These are phyloP conservation scores for Plasmodium vinckei DNA, from an alignment of 169 alveolate genomes.

Conservation along the genomic window DNA sequence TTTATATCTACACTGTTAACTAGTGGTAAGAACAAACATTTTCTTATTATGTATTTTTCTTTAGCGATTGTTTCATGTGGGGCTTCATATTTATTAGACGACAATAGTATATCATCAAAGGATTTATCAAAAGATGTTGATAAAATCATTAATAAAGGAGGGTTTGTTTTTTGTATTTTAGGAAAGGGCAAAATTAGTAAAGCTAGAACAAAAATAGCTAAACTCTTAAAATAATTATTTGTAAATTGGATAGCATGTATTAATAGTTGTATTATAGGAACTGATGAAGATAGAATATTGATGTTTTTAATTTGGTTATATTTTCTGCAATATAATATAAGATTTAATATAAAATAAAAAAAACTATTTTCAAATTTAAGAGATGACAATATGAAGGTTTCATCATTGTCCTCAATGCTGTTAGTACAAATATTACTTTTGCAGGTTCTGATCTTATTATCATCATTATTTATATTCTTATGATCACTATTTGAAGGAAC, in stretches of 20 bases:
- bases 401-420: neutral
- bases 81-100: slow-evolving; percentile 8
- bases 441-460: neutral
- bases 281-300: slow-evolving; percentile 54
- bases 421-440: neutral
- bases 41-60: slow-evolving; percentile 62
- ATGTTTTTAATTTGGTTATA: slow-evolving; percentile 61
- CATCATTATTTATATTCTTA: slow-evolving; percentile 4
- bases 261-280: slow-evolving; percentile 45
- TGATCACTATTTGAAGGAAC: neutral
- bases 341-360: slow-evolving; percentile 64
- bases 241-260: slow-evolving; percentile 42
- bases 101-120: slow-evolving; percentile 47
- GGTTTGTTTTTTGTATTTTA: slow-evolving; percentile 13
- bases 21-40: slow-evolving; percentile 37
- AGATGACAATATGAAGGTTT: neutral
- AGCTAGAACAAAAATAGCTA: slow-evolving; percentile 49
- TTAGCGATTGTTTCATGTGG: slow-evolving; percentile 1
- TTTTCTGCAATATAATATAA: slow-evolving; percentile 61
- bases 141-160: slow-evolving; percentile 37
- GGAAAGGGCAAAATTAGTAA: slow-evolving; percentile 70
- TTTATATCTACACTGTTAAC: slow-evolving; percentile 15
- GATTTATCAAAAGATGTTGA: slow-evolving; percentile 64
- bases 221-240: slow-evolving; percentile 57
- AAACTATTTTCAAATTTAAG: slow-evolving; percentile 68